phyloP scores from a whole-genome alignment of 1,284 basidiomycete species.

The Hypsizygus ulmarius region DNA sequence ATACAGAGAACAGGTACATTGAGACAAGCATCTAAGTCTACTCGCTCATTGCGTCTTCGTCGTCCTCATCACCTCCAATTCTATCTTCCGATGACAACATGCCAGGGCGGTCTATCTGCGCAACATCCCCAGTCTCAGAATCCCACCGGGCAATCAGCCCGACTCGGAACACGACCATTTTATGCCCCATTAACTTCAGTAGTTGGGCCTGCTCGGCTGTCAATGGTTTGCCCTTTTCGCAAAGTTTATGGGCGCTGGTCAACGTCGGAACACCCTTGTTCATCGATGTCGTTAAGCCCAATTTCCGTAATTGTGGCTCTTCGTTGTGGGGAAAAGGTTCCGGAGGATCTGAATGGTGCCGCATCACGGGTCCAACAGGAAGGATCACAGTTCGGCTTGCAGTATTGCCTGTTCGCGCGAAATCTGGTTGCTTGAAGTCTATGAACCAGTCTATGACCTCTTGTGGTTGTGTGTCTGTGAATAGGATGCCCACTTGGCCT shows the following conservation, averaged over 20 bases:
- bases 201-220: conserved; percentile 86
- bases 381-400: conserved; percentile 78
- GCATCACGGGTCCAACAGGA: conserved; percentile 73
- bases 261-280: conserved; percentile 88
- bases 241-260: conserved; percentile 78
- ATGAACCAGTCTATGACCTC: conserved; percentile 96
- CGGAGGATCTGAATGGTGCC: conserved; percentile 69
- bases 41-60: conserved; percentile 42
- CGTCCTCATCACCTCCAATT: conserved; percentile 30
- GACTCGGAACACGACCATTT: conserved; percentile 82
- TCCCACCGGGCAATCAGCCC: conserved; percentile 75
- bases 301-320: conserved; percentile 91
- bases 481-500: conserved; percentile 91
- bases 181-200: conserved; percentile 83
- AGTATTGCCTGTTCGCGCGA: conserved; percentile 84
- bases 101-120: conserved; percentile 50
- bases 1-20: conserved; percentile 3
- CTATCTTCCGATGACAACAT: conserved; percentile 37
- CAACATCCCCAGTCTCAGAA: conserved; percentile 65
- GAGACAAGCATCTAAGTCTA: conserved; percentile 23
- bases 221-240: conserved; percentile 79
- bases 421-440: conserved; percentile 88
- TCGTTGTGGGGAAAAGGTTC: conserved; percentile 95
- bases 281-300: conserved; percentile 87
- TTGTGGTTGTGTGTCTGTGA: conserved; percentile 84